phyloP scores from a whole-genome alignment of 805 yeast species.

The Candida coquimbonensis region DNA sequence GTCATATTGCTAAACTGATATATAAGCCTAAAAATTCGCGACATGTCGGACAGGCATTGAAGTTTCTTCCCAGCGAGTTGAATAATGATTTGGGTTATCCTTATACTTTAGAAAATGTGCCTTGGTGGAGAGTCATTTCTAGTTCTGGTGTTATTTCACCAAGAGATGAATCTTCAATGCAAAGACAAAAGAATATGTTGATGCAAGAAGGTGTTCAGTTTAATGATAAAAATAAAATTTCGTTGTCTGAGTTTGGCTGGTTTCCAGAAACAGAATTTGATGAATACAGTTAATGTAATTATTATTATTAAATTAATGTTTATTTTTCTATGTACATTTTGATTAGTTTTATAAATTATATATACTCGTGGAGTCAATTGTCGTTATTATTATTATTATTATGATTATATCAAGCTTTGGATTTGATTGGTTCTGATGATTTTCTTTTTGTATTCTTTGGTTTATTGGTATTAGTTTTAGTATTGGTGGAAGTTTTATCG shows the following conservation, averaged over 20 bases:
- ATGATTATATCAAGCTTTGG: neutral
- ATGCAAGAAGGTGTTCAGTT: conserved; percentile 43
- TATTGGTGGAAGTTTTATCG: too few relatives aligned
- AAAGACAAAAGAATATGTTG: conserved; percentile 39
- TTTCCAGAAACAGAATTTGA: conserved; percentile 41
- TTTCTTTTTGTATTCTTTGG: neutral
- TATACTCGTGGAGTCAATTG: too few relatives aligned
- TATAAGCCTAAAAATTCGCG: conserved; percentile 61
- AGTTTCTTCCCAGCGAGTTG: conserved; percentile 32
- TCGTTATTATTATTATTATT: too few relatives aligned
- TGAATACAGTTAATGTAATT: conserved; percentile 10
- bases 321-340: neutral
- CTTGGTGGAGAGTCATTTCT: conserved; percentile 78
- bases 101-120: conserved; percentile 32
- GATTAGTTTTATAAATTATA: too few relatives aligned
- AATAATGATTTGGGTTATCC: conserved; percentile 16
- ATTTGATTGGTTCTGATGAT: neutral
- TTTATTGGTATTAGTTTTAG: neutral
- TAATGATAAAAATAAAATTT: conserved; percentile 24
- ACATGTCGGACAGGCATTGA: conserved; percentile 68
- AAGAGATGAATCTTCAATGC: conserved; percentile 36
- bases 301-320: too few relatives aligned
- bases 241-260: conserved; percentile 54
- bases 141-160: conserved; percentile 59
- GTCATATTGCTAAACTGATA: conserved; percentile 63